A percentile compares a stretch with the other conserved stretches of the same genome.
phyloP scores from a whole-genome alignment of 148 eudicot species.

The Cornus kousa region DNA sequence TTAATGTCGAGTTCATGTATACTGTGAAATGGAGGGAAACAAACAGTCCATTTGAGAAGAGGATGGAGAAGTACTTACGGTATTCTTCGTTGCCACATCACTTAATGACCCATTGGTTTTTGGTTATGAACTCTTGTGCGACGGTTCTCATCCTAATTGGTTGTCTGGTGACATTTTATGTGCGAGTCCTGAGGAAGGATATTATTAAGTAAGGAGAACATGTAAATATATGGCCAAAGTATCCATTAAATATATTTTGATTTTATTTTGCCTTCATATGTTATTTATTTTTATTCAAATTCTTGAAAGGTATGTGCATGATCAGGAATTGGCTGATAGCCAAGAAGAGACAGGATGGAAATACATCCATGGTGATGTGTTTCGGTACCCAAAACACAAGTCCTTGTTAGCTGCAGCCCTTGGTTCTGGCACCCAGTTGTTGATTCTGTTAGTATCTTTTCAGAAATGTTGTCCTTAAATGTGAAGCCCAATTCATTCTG shows the following conservation, averaged over 20 bases:
- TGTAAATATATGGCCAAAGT: background rate
- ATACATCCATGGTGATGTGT: conserved; percentile 27
- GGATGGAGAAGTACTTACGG: conserved; percentile 9
- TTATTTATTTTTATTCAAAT: background rate
- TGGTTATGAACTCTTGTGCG: conserved; percentile 5
- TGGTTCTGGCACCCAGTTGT: conserved; percentile 25
- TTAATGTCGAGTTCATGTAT: conserved; percentile 23
- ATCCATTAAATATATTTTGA: background rate
- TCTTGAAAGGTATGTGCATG: conserved; percentile 18
- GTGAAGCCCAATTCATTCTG: background rate
- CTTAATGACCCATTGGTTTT: background rate
- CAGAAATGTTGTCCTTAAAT: background rate
- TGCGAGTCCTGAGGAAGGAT: conserved; percentile 23
- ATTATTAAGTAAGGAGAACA: conserved; percentile 14
- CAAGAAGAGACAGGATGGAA: conserved; percentile 35
- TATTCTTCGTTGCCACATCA: conserved; percentile 10
- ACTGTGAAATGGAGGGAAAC: conserved; percentile 20
- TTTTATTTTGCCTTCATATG: background rate
- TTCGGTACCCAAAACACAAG: conserved; percentile 19
- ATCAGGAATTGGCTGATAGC: conserved; percentile 18
- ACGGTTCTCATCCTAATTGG: conserved; percentile 12
- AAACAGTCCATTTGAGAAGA: conserved; percentile 15
- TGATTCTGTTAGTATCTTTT: conserved; percentile 15
- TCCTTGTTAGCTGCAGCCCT: conserved; percentile 19
- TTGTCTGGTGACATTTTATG: conserved; percentile 7